Conservation (phyloP, 192 early-diverging fungal genomes). For the Mortierella hygrophila region DNA sequence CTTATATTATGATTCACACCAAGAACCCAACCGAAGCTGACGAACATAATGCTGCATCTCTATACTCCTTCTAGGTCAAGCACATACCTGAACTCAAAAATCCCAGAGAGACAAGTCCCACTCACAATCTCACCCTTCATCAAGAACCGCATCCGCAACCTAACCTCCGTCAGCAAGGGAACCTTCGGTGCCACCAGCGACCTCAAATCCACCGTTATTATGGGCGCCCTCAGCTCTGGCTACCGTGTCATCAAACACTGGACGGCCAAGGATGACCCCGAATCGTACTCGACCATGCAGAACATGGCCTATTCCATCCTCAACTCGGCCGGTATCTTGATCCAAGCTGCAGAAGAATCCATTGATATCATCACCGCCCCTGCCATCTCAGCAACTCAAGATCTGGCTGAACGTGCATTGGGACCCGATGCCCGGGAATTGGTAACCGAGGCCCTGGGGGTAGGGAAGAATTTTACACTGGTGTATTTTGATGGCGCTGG, state of each 20-base stretch:
- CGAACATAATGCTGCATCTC: background rate
- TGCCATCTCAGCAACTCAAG: constrained; percentile 44
- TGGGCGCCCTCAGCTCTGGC: constrained; percentile 23
- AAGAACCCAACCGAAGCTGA: background rate
- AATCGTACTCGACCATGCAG: constrained; percentile 46
- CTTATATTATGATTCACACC: background rate
- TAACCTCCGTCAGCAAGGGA: constrained; percentile 21
- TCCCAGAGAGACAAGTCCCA: constrained; percentile 43
- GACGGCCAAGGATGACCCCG: constrained; percentile 42
- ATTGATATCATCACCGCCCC: constrained; percentile 37
- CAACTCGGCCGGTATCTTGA: constrained; percentile 47
- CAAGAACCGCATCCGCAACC: constrained; percentile 46
- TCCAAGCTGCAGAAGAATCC: constrained; percentile 48
- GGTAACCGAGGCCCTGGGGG: constrained; percentile 40
- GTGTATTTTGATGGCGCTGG: constrained; percentile 49
- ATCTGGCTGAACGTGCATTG: constrained; percentile 33
- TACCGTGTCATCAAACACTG: constrained; percentile 40
- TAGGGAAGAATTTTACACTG: constrained; percentile 35
- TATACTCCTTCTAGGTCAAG: constrained; percentile 18
- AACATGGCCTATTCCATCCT: constrained; percentile 48
- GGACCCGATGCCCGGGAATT: constrained; percentile 48
- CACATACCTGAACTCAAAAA: constrained; percentile 38
- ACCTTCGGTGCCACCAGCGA: constrained; percentile 30
- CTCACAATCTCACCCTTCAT: constrained; percentile 49
- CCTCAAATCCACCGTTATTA: constrained; percentile 28